A percentile compares a stretch with the other conserved stretches of the same genome.
Conservation (phyloP, 2,329 filamentous ascomycete genomes). For the Chaetomium sp. region DNA sequence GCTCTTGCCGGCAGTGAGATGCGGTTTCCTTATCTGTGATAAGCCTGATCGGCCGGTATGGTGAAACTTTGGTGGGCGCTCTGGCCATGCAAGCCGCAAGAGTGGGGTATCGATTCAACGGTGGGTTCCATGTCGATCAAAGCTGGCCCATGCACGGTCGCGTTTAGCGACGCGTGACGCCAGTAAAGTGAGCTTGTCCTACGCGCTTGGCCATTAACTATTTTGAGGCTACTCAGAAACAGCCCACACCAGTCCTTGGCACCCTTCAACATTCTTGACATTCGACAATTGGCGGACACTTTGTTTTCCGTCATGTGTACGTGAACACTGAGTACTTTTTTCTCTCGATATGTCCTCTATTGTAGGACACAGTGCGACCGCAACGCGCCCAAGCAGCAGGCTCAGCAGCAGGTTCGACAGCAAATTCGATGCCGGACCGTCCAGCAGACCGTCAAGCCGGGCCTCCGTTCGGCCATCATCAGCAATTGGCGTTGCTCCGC, state of each 20-base stretch:
- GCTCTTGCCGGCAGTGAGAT: too few species aligned
- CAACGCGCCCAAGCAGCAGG: conserved; percentile 39
- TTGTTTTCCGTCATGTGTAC: conserved; percentile 10
- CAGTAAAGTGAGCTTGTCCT: neutral
- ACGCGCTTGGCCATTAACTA: neutral
- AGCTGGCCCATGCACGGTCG: conserved; percentile 6
- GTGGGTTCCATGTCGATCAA: neutral
- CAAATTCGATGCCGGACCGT: conserved; percentile 1
- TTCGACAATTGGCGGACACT: neutral
- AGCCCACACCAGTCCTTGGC: conserved; percentile 2
- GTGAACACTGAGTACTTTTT: conserved; percentile 26
- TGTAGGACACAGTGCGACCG: conserved; percentile 33
- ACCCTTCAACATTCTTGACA: neutral
- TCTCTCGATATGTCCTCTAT: conserved; percentile 29
- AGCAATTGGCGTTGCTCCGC: conserved; percentile 34
- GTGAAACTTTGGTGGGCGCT: too few species aligned
- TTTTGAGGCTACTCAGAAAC: neutral
- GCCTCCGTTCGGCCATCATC: conserved; percentile 11
- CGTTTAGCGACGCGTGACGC: conserved; percentile 13
- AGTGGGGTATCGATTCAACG: too few species aligned
- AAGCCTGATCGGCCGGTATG: too few species aligned
- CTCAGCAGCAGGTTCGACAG: neutral
- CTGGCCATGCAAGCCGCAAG: too few species aligned
- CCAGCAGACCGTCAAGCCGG: conserved; percentile 13
- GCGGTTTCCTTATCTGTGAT: too few species aligned